Percentiles rank a stretch among this genome's conserved stretches.
phyloP scores from a whole-genome alignment of 1,139 yeast species.

The Diutina siamensis region DNA sequence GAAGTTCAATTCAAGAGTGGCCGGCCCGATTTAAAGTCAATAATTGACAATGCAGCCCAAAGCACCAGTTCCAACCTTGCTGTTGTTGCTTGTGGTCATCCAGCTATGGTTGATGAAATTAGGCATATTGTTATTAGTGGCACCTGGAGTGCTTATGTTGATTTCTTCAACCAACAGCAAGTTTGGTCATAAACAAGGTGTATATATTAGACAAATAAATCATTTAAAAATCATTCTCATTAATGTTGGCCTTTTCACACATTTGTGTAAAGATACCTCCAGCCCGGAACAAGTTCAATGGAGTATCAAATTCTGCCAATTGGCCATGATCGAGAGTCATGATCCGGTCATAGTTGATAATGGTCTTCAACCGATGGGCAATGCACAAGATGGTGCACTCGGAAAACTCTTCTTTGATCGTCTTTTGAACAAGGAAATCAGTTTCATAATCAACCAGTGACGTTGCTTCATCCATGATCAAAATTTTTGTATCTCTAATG shows the following conservation, averaged over 20 bases:
- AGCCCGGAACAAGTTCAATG: constrained; percentile 23
- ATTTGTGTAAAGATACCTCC: constrained; percentile 44
- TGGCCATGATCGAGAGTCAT: constrained; percentile 50
- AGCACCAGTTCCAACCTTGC: not conserved
- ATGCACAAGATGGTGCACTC: constrained; percentile 65
- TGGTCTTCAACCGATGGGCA: constrained; percentile 69
- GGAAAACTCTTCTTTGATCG: constrained; percentile 49
- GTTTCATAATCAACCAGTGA: constrained; percentile 75
- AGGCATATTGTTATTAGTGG: not conserved
- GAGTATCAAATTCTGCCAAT: constrained; percentile 37
- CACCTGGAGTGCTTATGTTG: not conserved
- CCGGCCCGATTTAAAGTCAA: not conserved
- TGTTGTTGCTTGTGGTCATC: constrained; percentile 1
- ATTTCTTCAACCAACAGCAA: not conserved
- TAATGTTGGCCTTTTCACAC: constrained; percentile 28
- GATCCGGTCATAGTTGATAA: constrained; percentile 51
- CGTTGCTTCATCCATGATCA: constrained; percentile 74
- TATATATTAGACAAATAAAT: not conserved
- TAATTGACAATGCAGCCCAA: not conserved
- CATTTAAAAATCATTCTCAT: constrained; percentile 6
- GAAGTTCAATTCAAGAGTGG: too few relatives aligned
- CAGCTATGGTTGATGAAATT: not conserved
- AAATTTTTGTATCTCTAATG: constrained; percentile 51
- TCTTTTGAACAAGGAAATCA: constrained; percentile 56
- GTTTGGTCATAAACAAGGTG: constrained; percentile 1